Evolutionary conservation across 345 rosid species (phyloP), one percentile per base, ranked within the genome.

Genomic region (Populus deltoides): DNA sequence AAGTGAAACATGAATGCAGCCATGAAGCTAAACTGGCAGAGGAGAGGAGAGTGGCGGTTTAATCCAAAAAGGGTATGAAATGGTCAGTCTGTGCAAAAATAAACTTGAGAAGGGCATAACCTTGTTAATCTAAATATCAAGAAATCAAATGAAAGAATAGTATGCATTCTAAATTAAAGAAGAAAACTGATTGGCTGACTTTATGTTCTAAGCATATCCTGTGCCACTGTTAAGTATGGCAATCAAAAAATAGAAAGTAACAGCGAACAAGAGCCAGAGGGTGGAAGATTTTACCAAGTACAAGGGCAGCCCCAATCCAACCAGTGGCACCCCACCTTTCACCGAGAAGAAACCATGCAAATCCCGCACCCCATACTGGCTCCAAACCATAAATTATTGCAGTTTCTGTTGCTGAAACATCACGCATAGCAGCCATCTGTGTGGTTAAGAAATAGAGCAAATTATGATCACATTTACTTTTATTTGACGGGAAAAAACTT

Each of bases 321-420:
- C 92, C 92, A 51, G 79, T 76, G 24, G 78, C 43, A 59, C 86
- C 93, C 92, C 93, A 90, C 71, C 93, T 81, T 84, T 90, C 93
- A 17, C 89, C 89, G 29, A 90, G 92, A 66, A 92, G 86, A 81
- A 87, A 89, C 92, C 97, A 92, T 41, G 92, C 90, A 81, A 92
- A 92, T 74, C 84, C 85, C 20, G 90, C 93, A 70, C 93, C 92
- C 92, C 92, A 88, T 6, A 88, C 86, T 6, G 92, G 92, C 80
- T 92, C 97, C 83, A 92, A 82, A 47, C 90, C 90, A 79, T 90
- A 88, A 75, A 90, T 83, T 74, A 89, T 80, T 31, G 91, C 91
- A 31, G 90, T 83, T 77, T 89, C 90, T 27, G 85, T 83, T 43
- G 91, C 93, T 6, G 89, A 87, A 24, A 92, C 89, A 80, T 90